Percentiles rank a stretch among this genome's conserved stretches.
These are phyloP conservation scores for Candida maesae DNA, from an alignment of 805 yeast species.

Conservation along the genomic window DNA sequence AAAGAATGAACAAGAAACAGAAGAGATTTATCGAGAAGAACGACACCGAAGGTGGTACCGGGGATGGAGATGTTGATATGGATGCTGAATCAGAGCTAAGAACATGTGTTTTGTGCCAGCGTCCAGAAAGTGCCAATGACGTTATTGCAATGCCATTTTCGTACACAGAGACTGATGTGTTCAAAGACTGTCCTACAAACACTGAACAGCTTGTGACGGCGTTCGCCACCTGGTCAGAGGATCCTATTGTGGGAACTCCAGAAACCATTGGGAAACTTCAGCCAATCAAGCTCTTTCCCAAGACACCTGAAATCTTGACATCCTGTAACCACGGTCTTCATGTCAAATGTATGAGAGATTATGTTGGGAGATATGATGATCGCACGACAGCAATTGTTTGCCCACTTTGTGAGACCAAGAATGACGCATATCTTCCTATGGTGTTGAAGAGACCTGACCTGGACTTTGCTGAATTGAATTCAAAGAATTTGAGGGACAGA, in stretches of 20 bases:
- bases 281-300: background rate
- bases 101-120: constrained; percentile 59
- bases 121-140: constrained; percentile 40
- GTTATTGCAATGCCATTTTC: constrained; percentile 57
- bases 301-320: constrained; percentile 10
- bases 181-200: constrained; percentile 22
- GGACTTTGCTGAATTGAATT: constrained; percentile 25
- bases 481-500: background rate
- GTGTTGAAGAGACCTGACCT: constrained; percentile 28
- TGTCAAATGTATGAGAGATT: constrained; percentile 66
- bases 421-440: constrained; percentile 71
- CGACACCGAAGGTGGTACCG: constrained; percentile 38
- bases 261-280: constrained; percentile 28
- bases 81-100: constrained; percentile 28
- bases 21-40: constrained; percentile 62
- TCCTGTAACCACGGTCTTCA: constrained; percentile 97
- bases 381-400: constrained; percentile 47
- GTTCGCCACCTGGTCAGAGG: constrained; percentile 22
- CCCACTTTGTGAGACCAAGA: constrained; percentile 86
- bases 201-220: constrained; percentile 22
- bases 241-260: constrained; percentile 19
- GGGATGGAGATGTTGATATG: constrained; percentile 16
- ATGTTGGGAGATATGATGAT: constrained; percentile 52
- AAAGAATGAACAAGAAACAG: constrained; percentile 69
- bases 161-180: constrained; percentile 34